Evolutionary conservation across 306 rosid species (phyloP).

Genomic region (Purshia tridentata): DNA sequence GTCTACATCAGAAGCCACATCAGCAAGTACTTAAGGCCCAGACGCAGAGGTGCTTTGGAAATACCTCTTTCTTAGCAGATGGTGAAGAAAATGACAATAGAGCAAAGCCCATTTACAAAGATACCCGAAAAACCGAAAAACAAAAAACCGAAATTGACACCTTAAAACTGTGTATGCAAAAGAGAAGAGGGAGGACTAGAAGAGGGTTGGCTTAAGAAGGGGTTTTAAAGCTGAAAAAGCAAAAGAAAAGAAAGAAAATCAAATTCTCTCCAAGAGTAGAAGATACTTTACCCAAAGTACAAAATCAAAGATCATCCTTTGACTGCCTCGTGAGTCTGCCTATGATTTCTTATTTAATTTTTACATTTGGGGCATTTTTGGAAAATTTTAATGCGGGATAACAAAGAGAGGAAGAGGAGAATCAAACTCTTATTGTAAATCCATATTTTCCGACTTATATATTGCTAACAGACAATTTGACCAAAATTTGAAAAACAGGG

Average conservation of each 20-base stretch:
- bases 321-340: constrained; percentile 47
- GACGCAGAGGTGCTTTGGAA: constrained; percentile 31
- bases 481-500: no score
- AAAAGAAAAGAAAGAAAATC: constrained; percentile 40
- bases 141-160: constrained; percentile 16
- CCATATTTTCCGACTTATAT: no score
- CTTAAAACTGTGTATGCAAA: constrained; percentile 21
- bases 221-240: constrained; percentile 50
- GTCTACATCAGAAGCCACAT: constrained; percentile 30
- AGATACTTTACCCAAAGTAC: constrained; percentile 52
- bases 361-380: not conserved
- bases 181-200: not conserved
- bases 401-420: no score
- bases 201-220: constrained; percentile 20
- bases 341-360: constrained; percentile 8
- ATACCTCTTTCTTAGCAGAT: constrained; percentile 38
- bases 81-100: constrained; percentile 39
- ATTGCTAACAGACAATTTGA: no score
- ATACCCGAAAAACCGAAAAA: not conserved
- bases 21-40: constrained; percentile 35
- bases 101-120: constrained; percentile 25
- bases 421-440: no score
- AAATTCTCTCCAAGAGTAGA: constrained; percentile 34
- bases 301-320: constrained; percentile 47
- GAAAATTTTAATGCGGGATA: not conserved